Percentiles rank a stretch among this genome's conserved stretches.
These are phyloP conservation scores for Paspalum notatum DNA, from an alignment of 176 grass and related monocot species.

Conservation along the genomic window DNA sequence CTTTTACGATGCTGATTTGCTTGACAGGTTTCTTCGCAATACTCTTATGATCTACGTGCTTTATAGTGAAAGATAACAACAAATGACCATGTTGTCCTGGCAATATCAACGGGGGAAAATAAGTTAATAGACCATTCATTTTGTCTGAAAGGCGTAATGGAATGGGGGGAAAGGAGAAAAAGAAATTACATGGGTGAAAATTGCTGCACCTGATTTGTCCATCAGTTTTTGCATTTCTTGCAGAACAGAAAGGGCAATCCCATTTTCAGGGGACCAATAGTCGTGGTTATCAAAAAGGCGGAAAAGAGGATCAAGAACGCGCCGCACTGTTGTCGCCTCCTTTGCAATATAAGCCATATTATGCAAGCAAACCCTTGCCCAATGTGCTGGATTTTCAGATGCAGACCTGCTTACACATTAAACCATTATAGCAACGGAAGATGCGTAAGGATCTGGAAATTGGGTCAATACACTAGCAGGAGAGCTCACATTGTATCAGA, in stretches of 20 bases:
- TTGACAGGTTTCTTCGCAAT: constrained; percentile 66
- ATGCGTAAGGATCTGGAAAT: constrained; percentile 19
- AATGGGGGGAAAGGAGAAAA: constrained; percentile 27
- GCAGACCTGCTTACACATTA: constrained; percentile 57
- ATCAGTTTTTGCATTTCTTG: constrained; percentile 84
- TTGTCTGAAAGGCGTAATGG: not conserved
- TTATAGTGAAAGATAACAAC: constrained; percentile 85
- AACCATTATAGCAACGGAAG: constrained; percentile 29
- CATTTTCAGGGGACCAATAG: constrained; percentile 84
- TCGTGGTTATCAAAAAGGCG: constrained; percentile 76
- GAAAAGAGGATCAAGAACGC: constrained; percentile 87
- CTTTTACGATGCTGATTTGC: constrained; percentile 86
- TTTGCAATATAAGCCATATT: constrained; percentile 94
- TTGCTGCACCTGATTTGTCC: constrained; percentile 76
- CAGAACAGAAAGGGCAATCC: constrained; percentile 83
- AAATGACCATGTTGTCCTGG: constrained; percentile 87
- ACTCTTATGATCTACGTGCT: constrained; percentile 89
- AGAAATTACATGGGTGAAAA: constrained; percentile 50
- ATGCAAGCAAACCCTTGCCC: constrained; percentile 84
- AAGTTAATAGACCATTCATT: constrained; percentile 20
- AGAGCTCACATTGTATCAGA: constrained; percentile 64
- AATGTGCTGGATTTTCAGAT: constrained; percentile 72
- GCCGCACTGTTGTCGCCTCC: constrained; percentile 82
- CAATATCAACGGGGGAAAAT: constrained; percentile 19
- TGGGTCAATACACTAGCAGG: constrained; percentile 7